Evolutionary conservation across 2,329 filamentous ascomycete species (phyloP), one percentile per base, ranked within the genome.

Genomic region (Aspergillus aculeatus): DNA sequence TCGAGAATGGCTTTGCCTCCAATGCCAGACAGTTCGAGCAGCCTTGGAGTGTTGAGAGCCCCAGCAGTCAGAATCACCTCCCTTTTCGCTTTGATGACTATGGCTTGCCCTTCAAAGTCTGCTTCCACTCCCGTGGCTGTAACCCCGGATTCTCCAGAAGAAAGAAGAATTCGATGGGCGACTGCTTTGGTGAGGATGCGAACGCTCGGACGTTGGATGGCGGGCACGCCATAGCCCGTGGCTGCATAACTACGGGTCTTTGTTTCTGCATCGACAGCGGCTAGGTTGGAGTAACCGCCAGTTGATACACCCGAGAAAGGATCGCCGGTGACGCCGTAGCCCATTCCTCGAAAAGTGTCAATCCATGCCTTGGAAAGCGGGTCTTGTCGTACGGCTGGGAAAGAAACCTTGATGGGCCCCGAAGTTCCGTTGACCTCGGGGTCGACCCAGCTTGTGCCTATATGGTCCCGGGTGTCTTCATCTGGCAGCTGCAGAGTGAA

Each of bases 321-420:
- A 5, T 61, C 61, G 5, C 24, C 16, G 12, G 50, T 62, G 47
- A 51, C 50, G 0, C 54, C 51, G 24, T 62, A 58, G 2, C 64
- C 64, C n/a, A 56, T 32, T 5, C 10, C 47, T 3, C 54, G 29
- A 21, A 68, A 64, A 0, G 66, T 60, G 7, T 66, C 48, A 6
- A 57, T 53, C 67, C 67, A 68, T 1, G 64, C 64, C 21, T 61
- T 11, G 12, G 52, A 26, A 5, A 68, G 38, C n/a, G 47, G 23
- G 16, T 65, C 57, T 31, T 23, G 26, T 23, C 58, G 21, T 1
- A 29, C 47, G 24, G 58, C 54, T 4, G 64, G 67, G 24, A 60
- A 64, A 1, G 48, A 56, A 1, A 66, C 26, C 49, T 64, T 57
- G n/a, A 68, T 63, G 1, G 59, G 61, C 2, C 59, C 44, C 11